Evolutionary conservation across 1,284 basidiomycete genomes (phyloP), one percentile per base, ranked within the genome.

Genomic region (Cutaneotrichosporon dermatis): DNA sequence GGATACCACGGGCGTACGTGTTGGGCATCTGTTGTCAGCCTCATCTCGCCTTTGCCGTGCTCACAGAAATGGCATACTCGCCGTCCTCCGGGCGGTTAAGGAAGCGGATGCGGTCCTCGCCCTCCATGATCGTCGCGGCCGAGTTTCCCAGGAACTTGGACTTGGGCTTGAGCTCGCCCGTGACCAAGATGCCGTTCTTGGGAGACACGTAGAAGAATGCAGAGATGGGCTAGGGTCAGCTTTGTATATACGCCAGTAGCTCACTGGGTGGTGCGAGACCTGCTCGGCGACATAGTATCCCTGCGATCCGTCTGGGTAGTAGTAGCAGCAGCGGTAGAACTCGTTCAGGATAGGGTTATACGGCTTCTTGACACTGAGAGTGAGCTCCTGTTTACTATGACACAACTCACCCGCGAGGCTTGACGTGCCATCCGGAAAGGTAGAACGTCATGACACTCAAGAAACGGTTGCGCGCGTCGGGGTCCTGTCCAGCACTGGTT

Each of bases 391-490:
- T n/a, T n/a, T n/a, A n/a, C n/a, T n/a, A n/a, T n/a, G n/a, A n/a
- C n/a, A n/a, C n/a, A 15, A 62, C 73, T 67, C 55, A 74, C 64
- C 95, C 95, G 79, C 93, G 96, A 44, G 95, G 94, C 80, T 99
- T 98, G 81, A 98, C 96, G 79, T 99, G 96, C 95, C 95, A 99
- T 48, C 95, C 95, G n/a, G 91, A 90, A 48, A 98, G 86, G 75
- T 98, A 99, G 78, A 96, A 98, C 59, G 90, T 88, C 54, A 97
- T 83, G 4, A 98, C 90, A 58, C 88, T 84, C 64, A 97, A 82
- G 78, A 98, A 98, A 42, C 96, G 83, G 73, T 96, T 91, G 75
- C 96, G 89, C 40, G 92, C 85, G 69, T 92, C 86, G 46, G 85
- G 82, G 37, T 71, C 67, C 13, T 75, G 55, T 3, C 70, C 75